These are phyloP conservation scores for Phytophthora melonis DNA, from an alignment of 352 stramenopile species.

Conservation along the genomic window DNA sequence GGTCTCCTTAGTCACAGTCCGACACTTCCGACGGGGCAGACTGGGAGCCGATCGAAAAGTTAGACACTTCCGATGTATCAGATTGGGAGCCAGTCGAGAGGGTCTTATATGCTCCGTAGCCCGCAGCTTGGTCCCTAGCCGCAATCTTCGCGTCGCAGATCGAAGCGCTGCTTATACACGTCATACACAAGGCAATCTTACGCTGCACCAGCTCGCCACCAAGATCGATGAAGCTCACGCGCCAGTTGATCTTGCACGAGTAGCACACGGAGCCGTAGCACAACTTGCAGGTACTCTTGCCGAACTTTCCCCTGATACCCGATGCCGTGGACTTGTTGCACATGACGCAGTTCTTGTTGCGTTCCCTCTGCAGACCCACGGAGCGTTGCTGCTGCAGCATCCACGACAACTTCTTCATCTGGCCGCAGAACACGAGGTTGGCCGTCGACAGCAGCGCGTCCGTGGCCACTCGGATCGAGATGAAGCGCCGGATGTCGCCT, in stretches of 20 bases:
- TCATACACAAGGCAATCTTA: slow-evolving; percentile 39
- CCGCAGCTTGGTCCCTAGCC: slow-evolving; percentile 11
- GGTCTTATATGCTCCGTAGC: background rate
- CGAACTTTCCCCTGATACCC: slow-evolving; percentile 24
- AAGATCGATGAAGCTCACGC: slow-evolving; percentile 32
- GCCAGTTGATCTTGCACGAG: slow-evolving; percentile 29
- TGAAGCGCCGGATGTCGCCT: slow-evolving; percentile 11
- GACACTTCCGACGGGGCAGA: too few species aligned
- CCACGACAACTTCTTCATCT: slow-evolving; percentile 45
- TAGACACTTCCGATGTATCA: background rate
- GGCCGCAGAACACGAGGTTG: slow-evolving; percentile 33
- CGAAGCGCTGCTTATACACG: slow-evolving; percentile 29
- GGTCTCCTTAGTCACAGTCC: too few species aligned
- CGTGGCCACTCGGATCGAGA: background rate
- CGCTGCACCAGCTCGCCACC: slow-evolving; percentile 25
- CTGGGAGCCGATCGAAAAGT: too few species aligned
- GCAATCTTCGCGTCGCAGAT: slow-evolving; percentile 13
- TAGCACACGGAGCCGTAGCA: slow-evolving; percentile 30
- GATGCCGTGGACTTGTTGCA: slow-evolving; percentile 15
- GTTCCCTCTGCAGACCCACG: slow-evolving; percentile 15
- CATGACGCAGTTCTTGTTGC: slow-evolving; percentile 7
- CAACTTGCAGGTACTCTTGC: slow-evolving; percentile 23
- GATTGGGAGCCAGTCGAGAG: background rate
- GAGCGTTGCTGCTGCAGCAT: slow-evolving; percentile 14
- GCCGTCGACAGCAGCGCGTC: slow-evolving; percentile 18